Percentiles rank a stretch among this genome's conserved stretches.
Conservation (phyloP, 2,329 filamentous ascomycete species). For the Ophiosphaerella korrae region DNA sequence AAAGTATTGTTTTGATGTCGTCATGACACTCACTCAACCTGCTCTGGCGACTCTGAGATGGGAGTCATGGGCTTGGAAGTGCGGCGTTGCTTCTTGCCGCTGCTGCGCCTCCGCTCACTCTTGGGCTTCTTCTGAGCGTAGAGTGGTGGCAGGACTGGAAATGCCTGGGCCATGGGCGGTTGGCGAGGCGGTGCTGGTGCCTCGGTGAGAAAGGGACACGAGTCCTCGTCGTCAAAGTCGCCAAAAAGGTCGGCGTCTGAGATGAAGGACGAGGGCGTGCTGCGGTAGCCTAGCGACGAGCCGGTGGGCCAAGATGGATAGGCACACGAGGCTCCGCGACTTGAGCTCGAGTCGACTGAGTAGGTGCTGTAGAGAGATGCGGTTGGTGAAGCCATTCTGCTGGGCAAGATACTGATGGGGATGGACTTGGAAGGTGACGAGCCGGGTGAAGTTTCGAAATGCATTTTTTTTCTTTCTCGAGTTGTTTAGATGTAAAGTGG, state of each 20-base stretch:
- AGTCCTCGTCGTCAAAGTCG: constrained; percentile 42
- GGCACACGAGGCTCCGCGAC: constrained; percentile 44
- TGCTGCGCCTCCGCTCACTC: constrained; percentile 48
- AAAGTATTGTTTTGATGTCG: neutral
- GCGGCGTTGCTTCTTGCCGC: constrained; percentile 46
- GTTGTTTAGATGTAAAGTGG: constrained; percentile 23
- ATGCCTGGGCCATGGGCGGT: constrained; percentile 41
- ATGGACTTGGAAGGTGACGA: constrained; percentile 47
- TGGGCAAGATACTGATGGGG: constrained; percentile 43
- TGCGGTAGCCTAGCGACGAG: constrained; percentile 43
- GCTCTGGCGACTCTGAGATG: constrained; percentile 48
- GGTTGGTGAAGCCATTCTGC: constrained; percentile 44
- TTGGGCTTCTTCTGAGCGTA: constrained; percentile 49
- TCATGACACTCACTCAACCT: constrained; percentile 39
- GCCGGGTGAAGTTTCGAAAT: constrained; percentile 44
- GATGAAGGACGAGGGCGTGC: constrained; percentile 48
- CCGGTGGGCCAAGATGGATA: constrained; percentile 50
- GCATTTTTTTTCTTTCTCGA: constrained; percentile 32
- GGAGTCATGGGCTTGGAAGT: constrained; percentile 50
- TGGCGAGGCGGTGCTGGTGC: constrained; percentile 48
- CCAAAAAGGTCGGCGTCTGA: constrained; percentile 50
- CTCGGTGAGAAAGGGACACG: constrained; percentile 43
- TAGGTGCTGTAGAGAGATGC: constrained; percentile 45
- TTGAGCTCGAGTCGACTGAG: constrained; percentile 34
- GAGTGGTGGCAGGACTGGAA: constrained; percentile 47